Conservation (phyloP, 1,139 yeast species). For the Sugiyamaella neomexicana region DNA sequence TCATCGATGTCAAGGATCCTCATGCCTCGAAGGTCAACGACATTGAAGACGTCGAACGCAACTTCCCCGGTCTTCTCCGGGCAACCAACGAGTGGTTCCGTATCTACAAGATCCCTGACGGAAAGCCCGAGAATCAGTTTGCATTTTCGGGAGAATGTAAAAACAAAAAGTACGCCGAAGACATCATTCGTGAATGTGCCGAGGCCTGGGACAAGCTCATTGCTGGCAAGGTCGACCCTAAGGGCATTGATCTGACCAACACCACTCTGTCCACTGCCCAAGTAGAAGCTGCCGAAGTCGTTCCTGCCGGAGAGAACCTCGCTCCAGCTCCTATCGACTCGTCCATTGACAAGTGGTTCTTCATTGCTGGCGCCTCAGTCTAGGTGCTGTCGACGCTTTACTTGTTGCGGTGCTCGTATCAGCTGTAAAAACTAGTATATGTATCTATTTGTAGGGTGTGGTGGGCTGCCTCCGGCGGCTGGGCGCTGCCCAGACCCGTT, state of each 20-base stretch:
- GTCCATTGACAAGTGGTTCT: conserved; percentile 98
- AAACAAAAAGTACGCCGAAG: conserved; percentile 70
- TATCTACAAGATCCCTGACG: conserved; percentile 87
- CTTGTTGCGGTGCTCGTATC: background rate
- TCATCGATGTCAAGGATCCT: conserved; percentile 72
- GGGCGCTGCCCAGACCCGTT: background rate
- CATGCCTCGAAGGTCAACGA: conserved; percentile 70
- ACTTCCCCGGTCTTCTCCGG: conserved; percentile 77
- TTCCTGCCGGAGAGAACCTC: conserved; percentile 58
- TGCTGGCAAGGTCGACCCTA: conserved; percentile 49
- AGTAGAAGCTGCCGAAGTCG: conserved; percentile 46
- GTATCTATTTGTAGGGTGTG: background rate
- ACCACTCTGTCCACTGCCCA: conserved; percentile 62
- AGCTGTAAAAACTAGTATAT: background rate
- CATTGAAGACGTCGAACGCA: conserved; percentile 70
- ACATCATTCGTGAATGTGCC: conserved; percentile 66
- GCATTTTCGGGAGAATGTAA: conserved; percentile 84
- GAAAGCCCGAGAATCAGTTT: conserved; percentile 82
- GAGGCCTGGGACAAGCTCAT: conserved; percentile 72
- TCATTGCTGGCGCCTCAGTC: conserved; percentile 83
- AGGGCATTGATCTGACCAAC: conserved; percentile 58
- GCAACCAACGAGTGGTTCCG: conserved; percentile 90
- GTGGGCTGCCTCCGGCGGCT: background rate
- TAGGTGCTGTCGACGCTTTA: no score
- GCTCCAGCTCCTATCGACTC: conserved; percentile 95